Base-by-base conservation (phyloP, 1,284 basidiomycete species). In the Pulveroboletus ridleyi region DNA sequence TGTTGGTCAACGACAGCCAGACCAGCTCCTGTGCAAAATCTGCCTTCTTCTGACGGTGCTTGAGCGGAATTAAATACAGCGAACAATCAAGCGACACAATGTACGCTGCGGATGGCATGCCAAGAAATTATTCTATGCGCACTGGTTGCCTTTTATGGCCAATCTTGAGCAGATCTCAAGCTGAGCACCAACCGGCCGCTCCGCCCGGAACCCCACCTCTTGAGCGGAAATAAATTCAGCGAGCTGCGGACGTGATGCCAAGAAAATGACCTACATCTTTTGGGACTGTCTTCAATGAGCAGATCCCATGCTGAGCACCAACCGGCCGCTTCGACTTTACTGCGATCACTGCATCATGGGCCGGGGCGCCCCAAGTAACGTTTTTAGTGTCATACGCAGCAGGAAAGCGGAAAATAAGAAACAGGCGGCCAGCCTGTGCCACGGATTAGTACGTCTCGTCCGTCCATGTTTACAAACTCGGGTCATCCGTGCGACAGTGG, bases 41-140 rank as follows among this genome's bases (percentile, higher is more conserved):
- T 29, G 41, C 25, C 35, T 22, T 29, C 41, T 5, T 58, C 58
- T n/a, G 29, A 61, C 62, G 75, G 73, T 41, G 54, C n/a, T 74
- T 74, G 70, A 66, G 73, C 73, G 73, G 74, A 72, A 57, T 62
- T 73, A 57, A 29, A 25, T 29, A 70, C 58, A 62, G 33, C 47
- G 11, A 39, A 39, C 9, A 39, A 13, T 13, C 35, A 39, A 39
- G 35, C 35, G 13, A 39, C 13, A 39, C 35, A 39, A 13, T 39
- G 35, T 39, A 68, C 29, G 67, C 15, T 29, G 46, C 22, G 35
- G 6, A 29, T 33, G 33, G 9, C 18, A 23, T 15, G 69, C 57
- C 65, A 56, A 65, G 67, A 13, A 42, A 56, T 13, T 7, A 23
- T 39, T 20, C 35, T 33, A 35, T 46, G 57, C 56, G 55, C 52